Evolutionary conservation across 306 rosid species (phyloP).

Genomic region (Lathyrus tuberosus): DNA sequence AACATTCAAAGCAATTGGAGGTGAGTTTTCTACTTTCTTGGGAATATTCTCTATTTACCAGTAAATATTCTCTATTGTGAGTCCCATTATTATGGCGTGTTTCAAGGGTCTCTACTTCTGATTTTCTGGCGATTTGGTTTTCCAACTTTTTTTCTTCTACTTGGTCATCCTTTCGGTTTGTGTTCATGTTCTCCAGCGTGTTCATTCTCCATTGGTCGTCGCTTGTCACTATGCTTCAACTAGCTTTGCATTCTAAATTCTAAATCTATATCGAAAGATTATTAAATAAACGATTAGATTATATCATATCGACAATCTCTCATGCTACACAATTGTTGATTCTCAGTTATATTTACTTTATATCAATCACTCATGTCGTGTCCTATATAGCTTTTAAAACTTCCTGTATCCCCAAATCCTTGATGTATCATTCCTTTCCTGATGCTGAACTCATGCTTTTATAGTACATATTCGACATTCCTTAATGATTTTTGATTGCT

Average conservation of each 20-base stretch:
- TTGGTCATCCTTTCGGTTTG: background rate
- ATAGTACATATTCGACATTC: background rate
- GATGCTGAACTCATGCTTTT: background rate
- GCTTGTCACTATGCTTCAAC: background rate
- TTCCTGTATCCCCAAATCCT: background rate
- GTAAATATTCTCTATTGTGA: background rate
- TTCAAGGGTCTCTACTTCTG: background rate
- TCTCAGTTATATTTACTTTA: background rate
- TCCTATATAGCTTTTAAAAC: background rate
- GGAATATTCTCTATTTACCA: background rate
- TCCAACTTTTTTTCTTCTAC: background rate
- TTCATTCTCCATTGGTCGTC: background rate
- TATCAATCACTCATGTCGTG: background rate
- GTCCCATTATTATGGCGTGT: background rate
- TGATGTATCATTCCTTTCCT: background rate
- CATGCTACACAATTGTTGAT: background rate
- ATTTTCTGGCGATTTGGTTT: background rate
- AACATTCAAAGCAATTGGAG: constrained; percentile 71
- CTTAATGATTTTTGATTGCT: constrained; percentile 4
- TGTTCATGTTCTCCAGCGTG: background rate
- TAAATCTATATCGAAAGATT: background rate
- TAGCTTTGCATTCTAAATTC: background rate
- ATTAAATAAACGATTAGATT: background rate
- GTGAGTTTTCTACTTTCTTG: constrained; percentile 46
- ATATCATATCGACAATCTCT: background rate